Percentiles rank a stretch among this genome's conserved stretches.
Conservation (phyloP, 2,329 filamentous ascomycete species). For the Alternaria novae-zelandiae region DNA sequence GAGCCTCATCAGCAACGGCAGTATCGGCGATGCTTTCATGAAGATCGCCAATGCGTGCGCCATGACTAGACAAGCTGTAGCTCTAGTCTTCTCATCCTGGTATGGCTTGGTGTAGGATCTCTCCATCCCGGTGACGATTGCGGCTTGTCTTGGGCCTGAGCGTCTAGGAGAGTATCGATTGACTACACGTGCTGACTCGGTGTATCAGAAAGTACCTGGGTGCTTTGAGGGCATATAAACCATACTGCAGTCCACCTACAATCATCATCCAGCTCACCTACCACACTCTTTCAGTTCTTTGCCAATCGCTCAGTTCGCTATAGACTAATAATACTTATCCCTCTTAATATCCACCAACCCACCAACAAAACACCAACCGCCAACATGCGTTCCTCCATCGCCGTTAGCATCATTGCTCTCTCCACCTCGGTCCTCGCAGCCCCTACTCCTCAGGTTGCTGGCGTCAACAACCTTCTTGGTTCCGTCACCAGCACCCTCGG, state of each 20-base stretch:
- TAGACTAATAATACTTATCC: not conserved
- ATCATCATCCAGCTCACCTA: constrained; percentile 7
- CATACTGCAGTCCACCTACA: not conserved
- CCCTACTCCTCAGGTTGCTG: constrained; percentile 17
- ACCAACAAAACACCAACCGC: not conserved
- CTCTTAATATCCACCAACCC: not conserved
- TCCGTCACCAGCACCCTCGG: constrained; percentile 9
- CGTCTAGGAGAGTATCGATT: constrained; percentile 1
- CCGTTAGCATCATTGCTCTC: constrained; percentile 21
- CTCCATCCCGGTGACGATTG: not conserved
- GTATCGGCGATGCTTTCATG: not conserved
- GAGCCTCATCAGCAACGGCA: not conserved
- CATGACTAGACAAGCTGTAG: not conserved
- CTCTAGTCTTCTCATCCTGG: not conserved
- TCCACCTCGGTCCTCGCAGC: constrained; percentile 23
- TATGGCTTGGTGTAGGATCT: not conserved
- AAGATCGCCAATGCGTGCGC: not conserved
- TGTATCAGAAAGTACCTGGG: not conserved
- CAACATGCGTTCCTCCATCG: constrained; percentile 21
- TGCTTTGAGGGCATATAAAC: constrained; percentile 3
- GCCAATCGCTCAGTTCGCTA: not conserved
- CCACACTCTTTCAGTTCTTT: constrained; percentile 2
- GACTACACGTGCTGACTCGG: constrained; percentile 1
- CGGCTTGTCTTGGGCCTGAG: not conserved
- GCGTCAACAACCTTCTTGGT: not conserved